Percentiles rank a stretch among this genome's conserved stretches.
Evolutionary conservation across 2,329 filamentous ascomycete genomes (phyloP).

Genomic region (Penicillium hordei): DNA sequence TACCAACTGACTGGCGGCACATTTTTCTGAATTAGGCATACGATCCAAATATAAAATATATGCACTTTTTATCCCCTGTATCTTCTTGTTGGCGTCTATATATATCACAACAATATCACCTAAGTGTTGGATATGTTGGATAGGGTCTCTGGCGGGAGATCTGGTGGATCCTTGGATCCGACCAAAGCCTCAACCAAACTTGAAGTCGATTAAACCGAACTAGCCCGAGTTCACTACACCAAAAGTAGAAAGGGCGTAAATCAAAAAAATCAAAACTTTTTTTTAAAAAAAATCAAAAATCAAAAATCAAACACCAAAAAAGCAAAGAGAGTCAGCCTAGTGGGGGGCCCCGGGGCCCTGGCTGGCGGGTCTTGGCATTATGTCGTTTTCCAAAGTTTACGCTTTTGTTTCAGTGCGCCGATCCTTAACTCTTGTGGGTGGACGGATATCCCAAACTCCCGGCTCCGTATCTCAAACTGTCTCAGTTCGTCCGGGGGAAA

Average conservation of each 20-base stretch:
- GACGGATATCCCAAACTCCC: not conserved
- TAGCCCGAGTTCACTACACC: not conserved
- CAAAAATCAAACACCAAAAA: not conserved
- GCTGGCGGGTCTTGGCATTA: conserved; percentile 7
- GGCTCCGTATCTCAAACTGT: not conserved
- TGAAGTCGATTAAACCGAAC: not conserved
- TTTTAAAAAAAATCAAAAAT: not conserved
- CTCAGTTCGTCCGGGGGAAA: conserved; percentile 6
- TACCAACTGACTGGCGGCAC: not conserved
- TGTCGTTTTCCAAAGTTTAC: not conserved
- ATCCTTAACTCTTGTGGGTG: conserved; percentile 4
- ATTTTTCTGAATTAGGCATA: not conserved
- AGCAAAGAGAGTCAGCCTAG: conserved; percentile 17
- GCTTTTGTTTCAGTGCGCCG: conserved; percentile 19
- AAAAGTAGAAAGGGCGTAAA: not conserved
- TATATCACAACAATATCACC: too few species aligned
- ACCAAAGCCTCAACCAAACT: conserved; percentile 1
- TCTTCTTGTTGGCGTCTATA: too few species aligned
- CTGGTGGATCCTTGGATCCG: not conserved
- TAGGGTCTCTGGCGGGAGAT: not conserved
- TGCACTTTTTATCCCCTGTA: too few species aligned
- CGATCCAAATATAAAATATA: too few species aligned
- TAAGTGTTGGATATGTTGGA: not conserved
- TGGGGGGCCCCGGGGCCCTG: conserved; percentile 5
- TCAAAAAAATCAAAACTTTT: too few species aligned